These are phyloP conservation scores for Alternaria incomplexa DNA, from an alignment of 2,329 filamentous ascomycete species.

Conservation along the genomic window DNA sequence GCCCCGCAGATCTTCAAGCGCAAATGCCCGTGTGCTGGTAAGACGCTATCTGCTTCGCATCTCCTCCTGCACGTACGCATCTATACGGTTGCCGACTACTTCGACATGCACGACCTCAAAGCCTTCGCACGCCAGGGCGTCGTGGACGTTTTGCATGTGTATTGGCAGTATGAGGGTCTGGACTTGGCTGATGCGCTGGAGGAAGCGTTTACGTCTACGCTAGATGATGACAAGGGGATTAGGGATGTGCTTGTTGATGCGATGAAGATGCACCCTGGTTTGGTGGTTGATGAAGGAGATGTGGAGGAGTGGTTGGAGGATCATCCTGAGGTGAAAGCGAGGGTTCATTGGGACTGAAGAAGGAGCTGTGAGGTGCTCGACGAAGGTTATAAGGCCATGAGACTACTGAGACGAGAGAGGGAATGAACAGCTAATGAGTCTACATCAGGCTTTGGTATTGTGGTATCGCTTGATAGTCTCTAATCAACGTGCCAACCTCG, in stretches of 20 bases:
- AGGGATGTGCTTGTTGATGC: neutral
- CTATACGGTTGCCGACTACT: conserved; percentile 12
- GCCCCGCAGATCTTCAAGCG: neutral
- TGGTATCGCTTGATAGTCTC: neutral
- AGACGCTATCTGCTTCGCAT: neutral
- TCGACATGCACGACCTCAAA: conserved; percentile 5
- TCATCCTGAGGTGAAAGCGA: neutral
- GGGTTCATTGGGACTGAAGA: conserved; percentile 4
- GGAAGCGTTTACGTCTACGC: conserved; percentile 6
- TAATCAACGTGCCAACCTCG: neutral
- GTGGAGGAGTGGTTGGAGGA: conserved; percentile 11
- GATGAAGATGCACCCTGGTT: conserved; percentile 5
- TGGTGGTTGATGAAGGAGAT: conserved; percentile 12
- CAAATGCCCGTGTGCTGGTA: conserved; percentile 7
- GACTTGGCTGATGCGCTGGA: conserved; percentile 5
- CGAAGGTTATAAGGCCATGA: neutral
- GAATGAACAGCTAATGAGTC: neutral
- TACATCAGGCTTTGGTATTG: neutral
- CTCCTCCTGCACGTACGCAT: conserved; percentile 9
- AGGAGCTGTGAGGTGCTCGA: neutral
- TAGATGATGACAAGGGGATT: conserved; percentile 5
- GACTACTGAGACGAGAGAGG: neutral
- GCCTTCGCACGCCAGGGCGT: conserved; percentile 1
- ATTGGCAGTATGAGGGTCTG: conserved; percentile 9
- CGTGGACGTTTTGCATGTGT: conserved; percentile 9